Conservation (phyloP, 352 stramenopile genomes). For the Globisporangium emineosum region DNA sequence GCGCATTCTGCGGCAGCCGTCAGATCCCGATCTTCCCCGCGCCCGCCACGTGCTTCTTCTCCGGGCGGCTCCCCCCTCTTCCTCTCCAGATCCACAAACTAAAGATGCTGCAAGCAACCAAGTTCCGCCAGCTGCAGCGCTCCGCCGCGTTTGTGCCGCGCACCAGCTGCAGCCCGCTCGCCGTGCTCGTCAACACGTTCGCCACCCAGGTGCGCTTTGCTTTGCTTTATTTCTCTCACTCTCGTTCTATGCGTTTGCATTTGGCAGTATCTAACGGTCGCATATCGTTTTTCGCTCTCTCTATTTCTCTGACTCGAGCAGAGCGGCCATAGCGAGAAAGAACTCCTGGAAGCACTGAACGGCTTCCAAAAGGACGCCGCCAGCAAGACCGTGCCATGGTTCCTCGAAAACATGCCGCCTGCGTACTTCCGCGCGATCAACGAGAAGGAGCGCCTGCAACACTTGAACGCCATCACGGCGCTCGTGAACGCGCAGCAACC, state of each 20-base stretch:
- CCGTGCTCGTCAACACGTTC: slow-evolving; percentile 41
- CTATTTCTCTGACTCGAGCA: neutral
- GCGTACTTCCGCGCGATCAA: slow-evolving; percentile 88
- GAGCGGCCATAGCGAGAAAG: slow-evolving; percentile 34
- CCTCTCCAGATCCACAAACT: neutral
- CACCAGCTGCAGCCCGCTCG: slow-evolving; percentile 27
- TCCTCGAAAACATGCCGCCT: slow-evolving; percentile 87
- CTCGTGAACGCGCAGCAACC: slow-evolving; percentile 72
- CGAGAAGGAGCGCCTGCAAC: slow-evolving; percentile 80
- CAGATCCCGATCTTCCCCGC: slow-evolving; percentile 17
- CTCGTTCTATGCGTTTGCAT: neutral
- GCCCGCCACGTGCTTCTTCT: neutral
- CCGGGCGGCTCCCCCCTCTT: neutral
- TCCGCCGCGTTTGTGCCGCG: slow-evolving; percentile 25
- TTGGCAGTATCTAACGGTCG: neutral
- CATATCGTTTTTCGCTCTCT: neutral
- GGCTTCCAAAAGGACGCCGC: slow-evolving; percentile 69
- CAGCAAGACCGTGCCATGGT: slow-evolving; percentile 81
- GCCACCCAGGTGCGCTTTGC: slow-evolving; percentile 28
- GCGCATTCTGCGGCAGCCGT: neutral
- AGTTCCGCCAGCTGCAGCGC: slow-evolving; percentile 53
- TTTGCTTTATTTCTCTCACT: neutral
- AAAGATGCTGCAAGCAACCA: slow-evolving; percentile 59
- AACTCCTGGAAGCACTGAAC: slow-evolving; percentile 57
- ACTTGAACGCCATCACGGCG: slow-evolving; percentile 86